phyloP scores from a whole-genome alignment of 192 early-diverging fungal species.

The Mortierella claussenii region DNA sequence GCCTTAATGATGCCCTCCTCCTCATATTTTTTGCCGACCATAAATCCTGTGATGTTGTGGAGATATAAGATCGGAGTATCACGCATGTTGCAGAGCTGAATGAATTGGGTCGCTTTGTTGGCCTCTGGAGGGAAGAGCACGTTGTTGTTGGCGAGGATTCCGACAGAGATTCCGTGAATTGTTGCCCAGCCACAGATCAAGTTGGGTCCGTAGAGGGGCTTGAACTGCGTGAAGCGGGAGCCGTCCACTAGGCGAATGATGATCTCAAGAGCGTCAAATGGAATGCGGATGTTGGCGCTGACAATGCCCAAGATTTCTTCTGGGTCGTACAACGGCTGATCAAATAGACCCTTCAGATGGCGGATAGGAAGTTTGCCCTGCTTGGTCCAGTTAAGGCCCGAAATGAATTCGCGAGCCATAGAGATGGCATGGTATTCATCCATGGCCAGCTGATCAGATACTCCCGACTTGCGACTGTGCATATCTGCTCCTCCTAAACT shows the following conservation, averaged over 20 bases:
- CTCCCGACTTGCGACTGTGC: slow-evolving; percentile 70
- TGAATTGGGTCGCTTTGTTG: slow-evolving; percentile 78
- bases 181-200: slow-evolving; percentile 72
- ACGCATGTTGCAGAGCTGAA: slow-evolving; percentile 70
- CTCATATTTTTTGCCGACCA: slow-evolving; percentile 74
- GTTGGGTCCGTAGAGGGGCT: slow-evolving; percentile 72
- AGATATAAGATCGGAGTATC: slow-evolving; percentile 67
- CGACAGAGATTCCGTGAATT: slow-evolving; percentile 72
- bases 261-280: slow-evolving; percentile 71
- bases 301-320: slow-evolving; percentile 74
- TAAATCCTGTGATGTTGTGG: slow-evolving; percentile 77
- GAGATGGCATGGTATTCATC: slow-evolving; percentile 71
- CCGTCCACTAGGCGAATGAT: slow-evolving; percentile 74
- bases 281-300: slow-evolving; percentile 72
- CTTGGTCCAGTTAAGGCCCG: slow-evolving; percentile 66
- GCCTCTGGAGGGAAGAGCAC: slow-evolving; percentile 69
- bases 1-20: slow-evolving; percentile 78
- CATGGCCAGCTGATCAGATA: slow-evolving; percentile 69
- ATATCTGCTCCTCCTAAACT: slow-evolving; percentile 75
- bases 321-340: slow-evolving; percentile 66
- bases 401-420: slow-evolving; percentile 71
- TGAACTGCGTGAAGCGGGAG: slow-evolving; percentile 70
- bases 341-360: slow-evolving; percentile 56
- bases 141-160: slow-evolving; percentile 73
- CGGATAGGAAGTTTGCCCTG: slow-evolving; percentile 55